Percentiles rank a stretch among this genome's conserved stretches.
Conservation (phyloP, 495 filamentous ascomycete genomes). For the Daldinia vernicosa region DNA sequence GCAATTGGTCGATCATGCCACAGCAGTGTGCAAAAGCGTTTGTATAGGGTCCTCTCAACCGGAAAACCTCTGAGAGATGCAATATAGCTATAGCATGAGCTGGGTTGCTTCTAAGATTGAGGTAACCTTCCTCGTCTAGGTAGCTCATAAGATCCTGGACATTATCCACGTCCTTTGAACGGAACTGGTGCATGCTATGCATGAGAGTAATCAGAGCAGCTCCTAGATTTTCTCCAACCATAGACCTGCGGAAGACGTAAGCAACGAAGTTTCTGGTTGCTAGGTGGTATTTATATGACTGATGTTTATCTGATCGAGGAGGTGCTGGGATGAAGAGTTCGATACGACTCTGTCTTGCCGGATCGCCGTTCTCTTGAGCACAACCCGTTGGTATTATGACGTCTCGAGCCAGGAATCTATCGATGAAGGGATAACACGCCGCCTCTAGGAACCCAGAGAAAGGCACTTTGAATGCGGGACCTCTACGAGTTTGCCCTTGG, state of each 20-base stretch:
- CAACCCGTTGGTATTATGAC: conserved; percentile 8
- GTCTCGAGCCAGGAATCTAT: conserved; percentile 55
- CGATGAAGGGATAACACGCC: conserved; percentile 62
- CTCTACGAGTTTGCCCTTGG: conserved; percentile 65
- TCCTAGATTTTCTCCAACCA: conserved; percentile 69
- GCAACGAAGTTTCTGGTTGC: conserved; percentile 76
- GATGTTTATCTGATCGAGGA: conserved; percentile 54
- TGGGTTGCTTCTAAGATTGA: conserved; percentile 65
- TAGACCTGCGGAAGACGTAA: conserved; percentile 65
- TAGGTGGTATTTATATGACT: conserved; percentile 65
- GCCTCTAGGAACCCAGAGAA: conserved; percentile 59
- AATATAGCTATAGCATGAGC: conserved; percentile 68
- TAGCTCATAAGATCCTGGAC: conserved; percentile 63
- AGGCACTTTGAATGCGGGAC: conserved; percentile 67
- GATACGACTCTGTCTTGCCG: conserved; percentile 42
- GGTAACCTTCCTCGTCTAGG: conserved; percentile 67
- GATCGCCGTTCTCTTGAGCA: conserved; percentile 37
- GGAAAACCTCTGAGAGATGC: conserved; percentile 67
- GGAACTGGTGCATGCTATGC: conserved; percentile 65
- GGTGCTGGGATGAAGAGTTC: conserved; percentile 73
- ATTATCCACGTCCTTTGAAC: conserved; percentile 56
- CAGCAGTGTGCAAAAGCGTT: conserved; percentile 73
- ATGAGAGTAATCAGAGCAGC: conserved; percentile 64
- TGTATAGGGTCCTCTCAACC: conserved; percentile 64
- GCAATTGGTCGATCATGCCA: conserved; percentile 69